Percentiles rank a stretch among this genome's conserved stretches.
Conservation (phyloP, 768 basidiomycete genomes). For the Trametes sanguinea region DNA sequence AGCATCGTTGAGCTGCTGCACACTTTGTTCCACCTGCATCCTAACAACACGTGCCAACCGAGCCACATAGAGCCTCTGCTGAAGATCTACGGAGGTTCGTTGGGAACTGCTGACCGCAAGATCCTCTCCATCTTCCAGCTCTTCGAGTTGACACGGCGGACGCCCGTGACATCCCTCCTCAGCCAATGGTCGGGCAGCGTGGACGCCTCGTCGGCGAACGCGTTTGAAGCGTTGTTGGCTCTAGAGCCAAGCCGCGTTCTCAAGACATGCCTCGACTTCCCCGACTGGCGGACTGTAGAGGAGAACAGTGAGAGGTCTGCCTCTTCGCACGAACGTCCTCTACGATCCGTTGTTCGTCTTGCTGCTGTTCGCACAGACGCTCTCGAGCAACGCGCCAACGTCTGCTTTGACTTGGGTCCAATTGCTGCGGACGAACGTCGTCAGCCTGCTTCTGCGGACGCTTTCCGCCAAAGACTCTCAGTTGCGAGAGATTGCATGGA, state of each 20-base stretch:
- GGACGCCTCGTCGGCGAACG: constrained; percentile 44
- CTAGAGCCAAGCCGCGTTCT: constrained; percentile 71
- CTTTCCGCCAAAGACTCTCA: constrained; percentile 65
- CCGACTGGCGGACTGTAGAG: constrained; percentile 58
- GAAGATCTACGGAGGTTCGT: constrained; percentile 71
- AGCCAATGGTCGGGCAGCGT: constrained; percentile 60
- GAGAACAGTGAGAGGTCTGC: constrained; percentile 35
- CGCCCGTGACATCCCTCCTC: constrained; percentile 65
- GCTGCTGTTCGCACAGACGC: constrained; percentile 62
- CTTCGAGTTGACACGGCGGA: constrained; percentile 71
- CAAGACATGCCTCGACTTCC: constrained; percentile 72
- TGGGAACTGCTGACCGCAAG: constrained; percentile 62
- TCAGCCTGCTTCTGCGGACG: constrained; percentile 70
- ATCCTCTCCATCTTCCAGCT: constrained; percentile 77
- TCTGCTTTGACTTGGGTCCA: constrained; percentile 82
- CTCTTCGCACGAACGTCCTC: constrained; percentile 38
- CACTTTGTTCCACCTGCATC: constrained; percentile 72
- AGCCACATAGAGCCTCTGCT: constrained; percentile 80
- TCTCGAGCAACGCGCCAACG: constrained; percentile 58
- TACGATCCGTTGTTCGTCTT: constrained; percentile 85
- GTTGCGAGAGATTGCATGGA: constrained; percentile 61
- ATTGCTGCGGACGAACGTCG: constrained; percentile 77
- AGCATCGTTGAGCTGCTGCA: constrained; percentile 59
- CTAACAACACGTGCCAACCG: constrained; percentile 81
- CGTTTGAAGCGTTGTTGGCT: constrained; percentile 66